A percentile compares a stretch with the other conserved stretches of the same genome.
Evolutionary conservation across 1,284 basidiomycete genomes (phyloP).

Genomic region (Malassezia sympodialis): DNA sequence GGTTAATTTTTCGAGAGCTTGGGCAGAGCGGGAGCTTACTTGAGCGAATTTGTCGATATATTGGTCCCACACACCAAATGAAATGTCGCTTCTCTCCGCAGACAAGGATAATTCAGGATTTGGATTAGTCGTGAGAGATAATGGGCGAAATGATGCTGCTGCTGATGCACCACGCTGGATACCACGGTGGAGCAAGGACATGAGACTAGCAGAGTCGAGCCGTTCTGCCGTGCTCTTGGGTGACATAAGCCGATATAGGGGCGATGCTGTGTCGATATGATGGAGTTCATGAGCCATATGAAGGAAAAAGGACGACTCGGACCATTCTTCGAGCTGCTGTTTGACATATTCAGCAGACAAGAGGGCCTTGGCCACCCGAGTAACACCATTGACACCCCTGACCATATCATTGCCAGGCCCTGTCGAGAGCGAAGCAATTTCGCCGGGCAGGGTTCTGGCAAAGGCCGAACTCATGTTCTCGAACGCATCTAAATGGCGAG

Average conservation of each 20-base stretch:
- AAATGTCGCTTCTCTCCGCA: too few species aligned
- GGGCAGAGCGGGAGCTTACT: slow-evolving; percentile 20
- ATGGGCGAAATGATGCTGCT: slow-evolving; percentile 8
- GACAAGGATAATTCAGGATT: neutral
- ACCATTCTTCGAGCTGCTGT: slow-evolving; percentile 29
- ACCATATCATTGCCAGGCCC: slow-evolving; percentile 31
- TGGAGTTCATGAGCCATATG: slow-evolving; percentile 24
- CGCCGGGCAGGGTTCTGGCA: slow-evolving; percentile 80
- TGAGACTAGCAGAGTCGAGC: slow-evolving; percentile 32
- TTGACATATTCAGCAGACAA: slow-evolving; percentile 28
- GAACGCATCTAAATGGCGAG: slow-evolving; percentile 78
- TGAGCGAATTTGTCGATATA: slow-evolving; percentile 21
- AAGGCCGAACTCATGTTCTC: slow-evolving; percentile 74
- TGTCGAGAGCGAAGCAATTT: slow-evolving; percentile 21
- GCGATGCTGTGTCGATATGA: neutral
- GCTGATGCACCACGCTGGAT: slow-evolving; percentile 26
- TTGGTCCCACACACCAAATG: slow-evolving; percentile 34
- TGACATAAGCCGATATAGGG: slow-evolving; percentile 5
- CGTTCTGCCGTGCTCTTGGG: neutral
- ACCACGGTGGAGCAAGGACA: slow-evolving; percentile 18
- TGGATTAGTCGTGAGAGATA: neutral
- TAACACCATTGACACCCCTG: slow-evolving; percentile 34
- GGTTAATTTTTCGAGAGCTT: slow-evolving; percentile 27
- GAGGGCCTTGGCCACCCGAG: slow-evolving; percentile 35
- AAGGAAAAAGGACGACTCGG: slow-evolving; percentile 29